A percentile compares a stretch with the other conserved stretches of the same genome.
Conservation (phyloP, 345 rosid genomes). For the Excoecaria cochinchinensis region DNA sequence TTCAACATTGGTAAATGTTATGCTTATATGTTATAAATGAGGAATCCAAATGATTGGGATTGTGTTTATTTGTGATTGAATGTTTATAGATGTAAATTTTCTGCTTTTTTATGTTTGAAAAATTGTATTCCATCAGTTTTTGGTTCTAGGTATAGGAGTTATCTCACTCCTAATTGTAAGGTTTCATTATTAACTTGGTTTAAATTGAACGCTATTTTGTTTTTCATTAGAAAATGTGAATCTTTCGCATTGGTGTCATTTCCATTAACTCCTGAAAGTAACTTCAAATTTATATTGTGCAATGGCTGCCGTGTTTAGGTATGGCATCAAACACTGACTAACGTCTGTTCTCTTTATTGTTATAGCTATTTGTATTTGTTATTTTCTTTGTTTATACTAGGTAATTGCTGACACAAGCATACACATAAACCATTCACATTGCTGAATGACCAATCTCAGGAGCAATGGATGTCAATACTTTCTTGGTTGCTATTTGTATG, state of each 20-base stretch:
- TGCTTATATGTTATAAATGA: not conserved
- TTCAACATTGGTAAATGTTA: slow-evolving; percentile 4
- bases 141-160: not conserved
- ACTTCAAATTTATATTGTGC: not conserved
- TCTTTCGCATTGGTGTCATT: not conserved
- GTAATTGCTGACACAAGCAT: not conserved
- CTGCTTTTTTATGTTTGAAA: not conserved
- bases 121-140: not conserved
- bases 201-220: not conserved
- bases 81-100: not conserved
- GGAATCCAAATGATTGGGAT: not conserved
- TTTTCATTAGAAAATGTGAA: not conserved
- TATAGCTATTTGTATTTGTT: not conserved
- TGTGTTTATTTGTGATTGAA: not conserved
- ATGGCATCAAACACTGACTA: not conserved
- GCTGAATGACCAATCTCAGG: not conserved
- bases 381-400: not conserved
- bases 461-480: not conserved
- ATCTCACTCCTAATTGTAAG: not conserved
- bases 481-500: not conserved
- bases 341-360: not conserved
- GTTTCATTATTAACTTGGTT: not conserved
- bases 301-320: not conserved
- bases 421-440: not conserved
- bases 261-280: not conserved